Evolutionary conservation across 225 moss, liverwort and hornwort genomes (phyloP).

Genomic region (Pseudisothecium myosuroides): DNA sequence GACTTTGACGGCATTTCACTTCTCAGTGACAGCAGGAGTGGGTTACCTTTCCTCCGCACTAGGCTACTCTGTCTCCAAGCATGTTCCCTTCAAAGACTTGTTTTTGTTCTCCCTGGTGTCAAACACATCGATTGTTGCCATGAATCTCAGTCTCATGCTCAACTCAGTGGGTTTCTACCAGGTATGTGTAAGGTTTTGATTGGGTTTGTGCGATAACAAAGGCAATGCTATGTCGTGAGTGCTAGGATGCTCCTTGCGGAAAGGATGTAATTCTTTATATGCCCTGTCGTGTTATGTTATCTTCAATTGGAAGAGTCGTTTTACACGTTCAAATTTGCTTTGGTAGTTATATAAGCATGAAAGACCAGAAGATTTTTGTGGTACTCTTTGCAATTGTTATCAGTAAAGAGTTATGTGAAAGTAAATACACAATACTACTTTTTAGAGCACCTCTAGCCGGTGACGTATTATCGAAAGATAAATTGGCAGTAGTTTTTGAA

Average conservation of each 20-base stretch:
- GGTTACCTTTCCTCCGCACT: slow-evolving; percentile 46
- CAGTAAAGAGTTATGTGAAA: neutral
- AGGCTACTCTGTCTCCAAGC: slow-evolving; percentile 42
- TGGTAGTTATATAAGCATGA: neutral
- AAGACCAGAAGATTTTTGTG: neutral
- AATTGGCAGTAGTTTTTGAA: neutral
- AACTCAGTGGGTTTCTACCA: slow-evolving; percentile 66
- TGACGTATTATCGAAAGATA: neutral
- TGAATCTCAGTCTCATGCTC: slow-evolving; percentile 70
- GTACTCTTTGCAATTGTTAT: neutral
- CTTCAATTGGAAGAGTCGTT: neutral
- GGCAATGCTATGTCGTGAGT: neutral
- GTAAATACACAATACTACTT: neutral
- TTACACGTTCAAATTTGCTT: neutral
- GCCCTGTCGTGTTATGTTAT: neutral
- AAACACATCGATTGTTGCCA: slow-evolving; percentile 58
- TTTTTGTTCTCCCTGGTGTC: slow-evolving; percentile 56
- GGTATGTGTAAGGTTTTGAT: neutral
- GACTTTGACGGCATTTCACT: slow-evolving; percentile 61
- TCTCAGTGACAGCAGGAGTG: slow-evolving; percentile 46
- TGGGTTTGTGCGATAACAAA: neutral
- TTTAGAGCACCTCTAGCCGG: neutral
- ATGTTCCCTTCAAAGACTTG: slow-evolving; percentile 52
- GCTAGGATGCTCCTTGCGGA: neutral
- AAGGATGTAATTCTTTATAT: neutral